A percentile compares a stretch with the other conserved stretches of the same genome.
Evolutionary conservation across 768 basidiomycete genomes (phyloP).

Genomic region (Dentipellis fragilis): DNA sequence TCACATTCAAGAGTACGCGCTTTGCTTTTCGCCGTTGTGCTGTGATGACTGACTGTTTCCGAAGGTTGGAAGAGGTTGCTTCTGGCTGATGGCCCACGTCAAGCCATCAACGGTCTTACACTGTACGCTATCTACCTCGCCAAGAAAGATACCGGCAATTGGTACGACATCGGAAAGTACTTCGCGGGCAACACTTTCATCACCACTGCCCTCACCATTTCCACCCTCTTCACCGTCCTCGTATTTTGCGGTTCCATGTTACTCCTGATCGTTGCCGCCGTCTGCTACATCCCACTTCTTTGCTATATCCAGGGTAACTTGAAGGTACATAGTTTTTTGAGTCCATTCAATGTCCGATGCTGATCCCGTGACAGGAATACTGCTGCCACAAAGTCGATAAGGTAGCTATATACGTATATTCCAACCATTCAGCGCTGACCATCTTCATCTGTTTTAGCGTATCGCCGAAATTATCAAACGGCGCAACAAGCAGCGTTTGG

Average conservation of each 20-base stretch:
- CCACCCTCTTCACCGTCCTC: constrained; percentile 84
- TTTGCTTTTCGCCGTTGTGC: background rate
- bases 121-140: constrained; percentile 82
- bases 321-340: constrained; percentile 46
- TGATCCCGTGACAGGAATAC: constrained; percentile 57
- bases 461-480: constrained; percentile 91
- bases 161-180: constrained; percentile 71
- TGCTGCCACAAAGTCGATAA: constrained; percentile 99
- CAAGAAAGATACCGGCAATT: constrained; percentile 37
- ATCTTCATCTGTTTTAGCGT: constrained; percentile 38
- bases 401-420: constrained; percentile 29
- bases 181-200: constrained; percentile 59
- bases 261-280: constrained; percentile 71
- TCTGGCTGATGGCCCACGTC: constrained; percentile 92
- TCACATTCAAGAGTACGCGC: constrained; percentile 90
- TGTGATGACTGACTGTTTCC: constrained; percentile 2
- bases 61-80: constrained; percentile 81
- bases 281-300: constrained; percentile 89
- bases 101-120: constrained; percentile 95
- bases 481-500: constrained; percentile 77
- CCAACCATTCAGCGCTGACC: background rate
- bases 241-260: constrained; percentile 81
- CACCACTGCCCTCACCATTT: constrained; percentile 76
- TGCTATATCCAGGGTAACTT: constrained; percentile 95
- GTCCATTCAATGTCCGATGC: constrained; percentile 3